phyloP scores from a whole-genome alignment of 208 protist genomes.

The Ichthyophonus hoferi region DNA sequence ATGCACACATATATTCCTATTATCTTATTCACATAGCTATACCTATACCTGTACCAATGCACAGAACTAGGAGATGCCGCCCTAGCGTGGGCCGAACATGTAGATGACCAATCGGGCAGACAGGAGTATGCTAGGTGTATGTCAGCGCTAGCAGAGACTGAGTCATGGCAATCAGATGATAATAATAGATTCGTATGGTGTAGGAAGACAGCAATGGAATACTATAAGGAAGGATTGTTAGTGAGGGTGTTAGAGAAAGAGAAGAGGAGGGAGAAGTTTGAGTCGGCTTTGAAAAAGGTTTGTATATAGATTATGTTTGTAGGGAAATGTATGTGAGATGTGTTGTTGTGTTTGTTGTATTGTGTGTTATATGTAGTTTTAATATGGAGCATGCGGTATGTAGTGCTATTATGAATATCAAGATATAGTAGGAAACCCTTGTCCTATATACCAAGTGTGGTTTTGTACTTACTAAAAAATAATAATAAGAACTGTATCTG shows the following conservation, averaged over 20 bases:
- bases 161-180: not conserved
- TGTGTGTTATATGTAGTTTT: no score
- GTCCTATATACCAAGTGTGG: no score
- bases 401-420: no score
- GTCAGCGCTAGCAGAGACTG: not conserved
- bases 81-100: not conserved
- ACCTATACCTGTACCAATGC: not conserved
- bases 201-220: not conserved
- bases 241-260: not conserved
- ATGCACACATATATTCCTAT: conserved; percentile 6
- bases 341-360: no score
- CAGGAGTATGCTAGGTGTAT: not conserved
- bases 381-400: no score
- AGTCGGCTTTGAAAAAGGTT: not conserved
- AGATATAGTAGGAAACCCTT: no score
- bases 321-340: no score
- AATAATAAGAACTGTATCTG: no score
- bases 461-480: no score
- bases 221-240: not conserved
- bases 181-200: not conserved
- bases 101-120: not conserved
- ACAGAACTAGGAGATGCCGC: not conserved
- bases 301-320: no score
- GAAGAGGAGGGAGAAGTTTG: not conserved
- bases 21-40: not conserved